A percentile compares a stretch with the other conserved stretches of the same genome.
These are phyloP conservation scores for Petunia hybrid DNA, from an alignment of 305 asterid species.

Conservation along the genomic window DNA sequence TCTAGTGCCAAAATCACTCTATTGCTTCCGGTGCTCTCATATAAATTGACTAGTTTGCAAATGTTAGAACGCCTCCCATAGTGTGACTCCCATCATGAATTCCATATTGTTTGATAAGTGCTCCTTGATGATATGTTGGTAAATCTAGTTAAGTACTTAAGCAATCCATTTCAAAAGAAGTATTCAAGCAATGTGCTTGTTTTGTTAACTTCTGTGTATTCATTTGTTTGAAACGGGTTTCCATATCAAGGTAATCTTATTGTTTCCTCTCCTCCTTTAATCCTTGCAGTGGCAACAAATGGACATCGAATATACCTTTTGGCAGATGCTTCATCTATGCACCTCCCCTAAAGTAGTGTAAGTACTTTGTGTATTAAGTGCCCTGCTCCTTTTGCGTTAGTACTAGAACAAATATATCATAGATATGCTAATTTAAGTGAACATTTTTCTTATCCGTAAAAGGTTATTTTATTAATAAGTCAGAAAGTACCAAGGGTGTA, in stretches of 20 bases:
- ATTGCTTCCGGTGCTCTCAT: not conserved
- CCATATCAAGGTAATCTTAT: not conserved
- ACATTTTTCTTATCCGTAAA: not conserved
- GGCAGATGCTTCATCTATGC: constrained; percentile 99
- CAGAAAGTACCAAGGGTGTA: no score
- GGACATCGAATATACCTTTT: constrained; percentile 97
- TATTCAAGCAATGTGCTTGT: not conserved
- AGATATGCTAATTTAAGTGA: not conserved
- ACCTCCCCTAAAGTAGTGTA: constrained; percentile 98
- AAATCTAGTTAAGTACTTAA: not conserved
- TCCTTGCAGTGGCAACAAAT: constrained; percentile 93
- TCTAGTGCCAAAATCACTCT: not conserved
- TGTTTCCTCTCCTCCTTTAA: constrained; percentile 37
- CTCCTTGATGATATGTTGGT: not conserved
- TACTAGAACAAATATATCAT: constrained; percentile 2
- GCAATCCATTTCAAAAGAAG: no score
- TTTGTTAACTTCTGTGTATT: not conserved
- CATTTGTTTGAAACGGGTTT: not conserved
- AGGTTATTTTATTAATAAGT: no score
- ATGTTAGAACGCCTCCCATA: not conserved
- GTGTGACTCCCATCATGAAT: constrained; percentile 16
- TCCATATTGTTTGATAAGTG: constrained; percentile 6
- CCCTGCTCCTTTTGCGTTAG: not conserved
- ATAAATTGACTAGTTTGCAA: not conserved
- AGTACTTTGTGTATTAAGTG: constrained; percentile 46